phyloP scores from a whole-genome alignment of 352 stramenopile species.

The Pythium grandisporangium region DNA sequence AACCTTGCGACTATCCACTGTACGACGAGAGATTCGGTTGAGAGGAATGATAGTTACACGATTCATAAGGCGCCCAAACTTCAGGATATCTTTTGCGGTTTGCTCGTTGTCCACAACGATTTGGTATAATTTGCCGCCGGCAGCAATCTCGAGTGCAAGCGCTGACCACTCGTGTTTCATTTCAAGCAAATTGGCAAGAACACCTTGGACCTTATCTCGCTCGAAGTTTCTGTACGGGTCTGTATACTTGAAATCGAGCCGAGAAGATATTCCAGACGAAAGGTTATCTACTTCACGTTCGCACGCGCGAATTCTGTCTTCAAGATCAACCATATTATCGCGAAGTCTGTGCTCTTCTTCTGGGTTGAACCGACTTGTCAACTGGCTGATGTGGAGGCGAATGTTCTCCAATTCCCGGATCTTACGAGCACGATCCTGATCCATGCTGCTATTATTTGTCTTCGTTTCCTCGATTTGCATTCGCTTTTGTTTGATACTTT shows the following conservation, averaged over 20 bases:
- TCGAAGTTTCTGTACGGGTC: slow-evolving; percentile 94
- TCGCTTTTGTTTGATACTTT: slow-evolving; percentile 76
- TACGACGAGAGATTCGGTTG: slow-evolving; percentile 92
- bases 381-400: slow-evolving; percentile 32
- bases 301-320: slow-evolving; percentile 52
- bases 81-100: slow-evolving; percentile 96
- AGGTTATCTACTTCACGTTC: slow-evolving; percentile 90
- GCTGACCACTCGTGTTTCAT: slow-evolving; percentile 91
- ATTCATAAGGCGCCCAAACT: slow-evolving; percentile 93
- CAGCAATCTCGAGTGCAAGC: slow-evolving; percentile 96
- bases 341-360: slow-evolving; percentile 62
- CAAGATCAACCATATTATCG: slow-evolving; percentile 41
- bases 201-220: slow-evolving; percentile 93
- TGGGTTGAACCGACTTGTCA: slow-evolving; percentile 68
- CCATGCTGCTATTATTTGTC: slow-evolving; percentile 65
- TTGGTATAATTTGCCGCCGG: slow-evolving; percentile 97
- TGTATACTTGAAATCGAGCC: slow-evolving; percentile 95
- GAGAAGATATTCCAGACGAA: slow-evolving; percentile 89
- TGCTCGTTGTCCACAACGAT: slow-evolving; percentile 99
- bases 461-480: slow-evolving; percentile 58
- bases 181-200: slow-evolving; percentile 94
- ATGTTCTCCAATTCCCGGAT: slow-evolving; percentile 55
- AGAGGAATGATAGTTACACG: slow-evolving; percentile 99
- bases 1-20: slow-evolving; percentile 65
- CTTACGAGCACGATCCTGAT: slow-evolving; percentile 60